Conservation (phyloP, 1,284 basidiomycete genomes). For the Anthracocystis setariae region DNA sequence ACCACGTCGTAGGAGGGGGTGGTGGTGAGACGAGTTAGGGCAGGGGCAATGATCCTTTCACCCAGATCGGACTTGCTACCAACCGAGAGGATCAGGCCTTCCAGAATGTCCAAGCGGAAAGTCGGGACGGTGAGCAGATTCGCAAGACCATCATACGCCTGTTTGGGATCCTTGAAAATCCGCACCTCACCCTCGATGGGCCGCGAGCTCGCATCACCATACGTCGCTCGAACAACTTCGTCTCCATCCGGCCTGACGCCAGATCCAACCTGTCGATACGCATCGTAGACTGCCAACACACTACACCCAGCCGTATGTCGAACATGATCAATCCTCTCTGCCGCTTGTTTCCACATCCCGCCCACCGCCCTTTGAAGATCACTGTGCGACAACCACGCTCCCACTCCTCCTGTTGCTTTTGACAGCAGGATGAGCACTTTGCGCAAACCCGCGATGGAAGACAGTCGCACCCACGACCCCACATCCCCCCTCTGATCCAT, state of each 20-base stretch:
- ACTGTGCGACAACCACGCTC: conserved; percentile 7
- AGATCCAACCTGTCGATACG: neutral
- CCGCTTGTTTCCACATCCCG: conserved; percentile 84
- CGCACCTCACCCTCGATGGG: conserved; percentile 2
- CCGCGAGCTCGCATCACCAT: conserved; percentile 2
- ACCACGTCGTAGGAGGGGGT: neutral
- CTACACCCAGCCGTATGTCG: conserved; percentile 78
- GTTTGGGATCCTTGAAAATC: conserved; percentile 33
- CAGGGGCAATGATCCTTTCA: conserved; percentile 36
- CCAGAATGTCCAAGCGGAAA: conserved; percentile 24
- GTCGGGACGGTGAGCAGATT: conserved; percentile 21
- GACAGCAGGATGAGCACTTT: conserved; percentile 72
- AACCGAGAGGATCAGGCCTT: conserved; percentile 41
- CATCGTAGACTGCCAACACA: conserved; percentile 28
- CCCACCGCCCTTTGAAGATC: conserved; percentile 63
- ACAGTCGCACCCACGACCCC: conserved; percentile 92
- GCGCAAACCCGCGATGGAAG: conserved; percentile 75
- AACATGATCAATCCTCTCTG: conserved; percentile 90
- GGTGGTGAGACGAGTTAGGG: conserved; percentile 7
- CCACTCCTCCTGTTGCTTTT: neutral
- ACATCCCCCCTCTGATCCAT: conserved; percentile 95
- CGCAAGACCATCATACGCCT: conserved; percentile 17
- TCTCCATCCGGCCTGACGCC: conserved; percentile 3
- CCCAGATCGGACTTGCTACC: conserved; percentile 49
- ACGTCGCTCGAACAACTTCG: conserved; percentile 21